Evolutionary conservation across 345 rosid species (phyloP), one percentile per base, ranked within the genome.

Genomic region (Salix brachista): DNA sequence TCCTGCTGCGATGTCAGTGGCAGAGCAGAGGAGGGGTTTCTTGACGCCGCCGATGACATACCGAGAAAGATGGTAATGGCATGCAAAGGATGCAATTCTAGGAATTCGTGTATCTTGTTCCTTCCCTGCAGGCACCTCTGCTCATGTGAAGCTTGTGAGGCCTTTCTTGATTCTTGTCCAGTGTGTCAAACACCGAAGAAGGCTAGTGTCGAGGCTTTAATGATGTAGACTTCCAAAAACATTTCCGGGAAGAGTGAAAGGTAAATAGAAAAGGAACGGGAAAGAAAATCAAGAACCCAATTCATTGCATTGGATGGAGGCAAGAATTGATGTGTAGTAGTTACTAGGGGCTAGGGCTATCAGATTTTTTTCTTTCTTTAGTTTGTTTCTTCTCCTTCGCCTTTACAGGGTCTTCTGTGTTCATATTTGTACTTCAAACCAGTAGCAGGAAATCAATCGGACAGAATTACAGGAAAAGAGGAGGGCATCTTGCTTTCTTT

Each of bases 121-220:
- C 86, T 95, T 78, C 99, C 99, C 69, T 95, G 99, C 78, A 89
- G 97, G 81, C 99, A 95, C 82, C 91, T 95, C 32, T 90, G 94
- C 82, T 81, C 94, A 36, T 95, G 99, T 81, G 82, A 78, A 41
- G 77, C 70, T 5, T 95, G 99, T 54, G 93, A 86, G 36, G 81
- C 77, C 10, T 77, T 85, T 65, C 88, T 91, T 64, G 88, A 80
- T 79, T 76, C 80, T 50, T 95, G 99, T 72, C 99, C 97, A 6
- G 82, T 91, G 34, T 95, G 99, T 80, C 83, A 41, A 78, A 78
- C 87, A 21, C 85, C 80, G 4, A 95, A 91, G 93, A 92, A 91
- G 67, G 92, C 90, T 8, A 86, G 81, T 69, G 87, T 93, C 21
- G 98, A 90, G 85, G 98, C 92, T 37, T 77, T 91, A 72, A 68